Conservation (phyloP, 2,329 filamentous ascomycete genomes). For the Beauveria pseudobassiana region DNA sequence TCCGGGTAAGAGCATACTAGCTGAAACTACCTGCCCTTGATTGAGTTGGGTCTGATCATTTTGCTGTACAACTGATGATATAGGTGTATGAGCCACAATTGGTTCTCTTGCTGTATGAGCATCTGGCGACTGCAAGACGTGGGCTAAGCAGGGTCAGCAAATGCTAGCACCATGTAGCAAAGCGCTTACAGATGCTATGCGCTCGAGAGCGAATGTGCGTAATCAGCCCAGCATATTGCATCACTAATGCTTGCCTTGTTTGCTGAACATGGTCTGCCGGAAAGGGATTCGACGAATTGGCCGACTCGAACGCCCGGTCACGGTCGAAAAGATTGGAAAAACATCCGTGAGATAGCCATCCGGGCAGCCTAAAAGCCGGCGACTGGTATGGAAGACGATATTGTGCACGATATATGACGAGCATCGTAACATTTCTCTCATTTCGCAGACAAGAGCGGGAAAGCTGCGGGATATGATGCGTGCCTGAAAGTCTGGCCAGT, state of each 20-base stretch:
- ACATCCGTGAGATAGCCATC: conserved; percentile 15
- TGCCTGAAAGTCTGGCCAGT: conserved; percentile 17
- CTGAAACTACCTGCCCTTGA: not conserved
- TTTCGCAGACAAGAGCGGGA: conserved; percentile 23
- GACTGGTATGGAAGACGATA: conserved; percentile 24
- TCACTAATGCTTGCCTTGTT: not conserved
- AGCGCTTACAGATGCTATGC: not conserved
- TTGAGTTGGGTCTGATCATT: not conserved
- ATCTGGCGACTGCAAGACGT: not conserved
- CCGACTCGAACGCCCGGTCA: conserved; percentile 19
- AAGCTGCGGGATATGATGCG: conserved; percentile 16
- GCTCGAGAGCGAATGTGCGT: not conserved
- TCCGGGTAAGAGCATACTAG: not conserved
- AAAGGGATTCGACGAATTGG: not conserved
- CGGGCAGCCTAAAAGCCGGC: conserved; percentile 19
- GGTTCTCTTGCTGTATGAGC: not conserved
- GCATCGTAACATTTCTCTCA: conserved; percentile 19
- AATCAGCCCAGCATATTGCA: not conserved
- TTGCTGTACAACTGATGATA: not conserved
- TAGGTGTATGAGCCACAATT: too few species aligned
- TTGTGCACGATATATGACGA: conserved; percentile 18
- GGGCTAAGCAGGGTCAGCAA: not conserved
- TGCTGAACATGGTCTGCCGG: not conserved
- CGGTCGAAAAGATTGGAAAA: conserved; percentile 17
- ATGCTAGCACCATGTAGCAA: not conserved